Conservation (phyloP, 1,284 basidiomycete genomes). For the Trametes polyzona region DNA sequence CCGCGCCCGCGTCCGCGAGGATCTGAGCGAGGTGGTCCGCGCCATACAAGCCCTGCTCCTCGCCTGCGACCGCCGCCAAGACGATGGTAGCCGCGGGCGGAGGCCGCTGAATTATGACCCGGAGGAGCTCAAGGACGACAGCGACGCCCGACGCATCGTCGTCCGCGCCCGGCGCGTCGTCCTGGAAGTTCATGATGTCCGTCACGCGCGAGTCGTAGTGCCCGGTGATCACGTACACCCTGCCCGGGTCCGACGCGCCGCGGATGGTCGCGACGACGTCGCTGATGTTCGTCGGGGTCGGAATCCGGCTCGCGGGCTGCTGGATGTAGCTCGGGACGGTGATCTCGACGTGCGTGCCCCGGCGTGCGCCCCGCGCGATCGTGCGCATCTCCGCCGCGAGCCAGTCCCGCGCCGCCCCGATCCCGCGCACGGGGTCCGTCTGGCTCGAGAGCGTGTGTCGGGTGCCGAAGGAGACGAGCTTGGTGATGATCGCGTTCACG, state of each 20-base stretch:
- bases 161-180: slow-evolving; percentile 54
- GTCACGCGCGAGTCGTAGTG: slow-evolving; percentile 56
- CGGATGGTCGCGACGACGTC: slow-evolving; percentile 55
- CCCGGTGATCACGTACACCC: slow-evolving; percentile 57
- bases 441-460: slow-evolving; percentile 55
- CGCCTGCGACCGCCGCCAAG: slow-evolving; percentile 54
- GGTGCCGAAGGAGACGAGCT: slow-evolving; percentile 58
- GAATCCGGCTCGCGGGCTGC: slow-evolving; percentile 40
- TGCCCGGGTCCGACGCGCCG: slow-evolving; percentile 50
- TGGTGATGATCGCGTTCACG: slow-evolving; percentile 50
- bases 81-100: slow-evolving; percentile 53
- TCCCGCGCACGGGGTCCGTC: slow-evolving; percentile 53
- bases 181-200: slow-evolving; percentile 43
- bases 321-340: slow-evolving; percentile 52
- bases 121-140: slow-evolving; percentile 52
- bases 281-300: slow-evolving; percentile 48
- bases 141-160: slow-evolving; percentile 58
- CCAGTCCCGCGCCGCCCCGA: slow-evolving; percentile 60
- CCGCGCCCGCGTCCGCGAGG: slow-evolving; percentile 44
- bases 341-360: slow-evolving; percentile 50
- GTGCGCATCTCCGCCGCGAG: slow-evolving; percentile 50
- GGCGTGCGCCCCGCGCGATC: slow-evolving; percentile 43
- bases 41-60: slow-evolving; percentile 56
- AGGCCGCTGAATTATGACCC: slow-evolving; percentile 48
- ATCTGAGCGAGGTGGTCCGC: slow-evolving; percentile 49